These are phyloP conservation scores for Lentithecium fluviatile DNA, from an alignment of 495 filamentous ascomycete genomes.

Conservation along the genomic window DNA sequence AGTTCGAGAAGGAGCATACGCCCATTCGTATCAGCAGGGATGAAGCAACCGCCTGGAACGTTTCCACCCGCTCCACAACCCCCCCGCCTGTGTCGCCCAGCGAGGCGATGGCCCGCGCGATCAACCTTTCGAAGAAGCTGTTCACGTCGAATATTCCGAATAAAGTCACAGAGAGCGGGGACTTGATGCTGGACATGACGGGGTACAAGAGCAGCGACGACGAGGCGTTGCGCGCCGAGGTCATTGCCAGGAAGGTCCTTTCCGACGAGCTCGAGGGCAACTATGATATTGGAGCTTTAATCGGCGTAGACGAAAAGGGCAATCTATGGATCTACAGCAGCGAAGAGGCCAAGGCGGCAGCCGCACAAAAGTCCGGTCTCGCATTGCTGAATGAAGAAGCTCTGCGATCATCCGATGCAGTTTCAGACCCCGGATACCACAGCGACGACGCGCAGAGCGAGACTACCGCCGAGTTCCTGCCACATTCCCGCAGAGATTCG, in stretches of 20 bases:
- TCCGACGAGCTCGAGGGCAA: slow-evolving; percentile 90
- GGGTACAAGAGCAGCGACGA: slow-evolving; percentile 92
- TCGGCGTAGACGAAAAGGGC: slow-evolving; percentile 90
- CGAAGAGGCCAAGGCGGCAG: slow-evolving; percentile 86
- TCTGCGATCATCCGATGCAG: slow-evolving; percentile 64
- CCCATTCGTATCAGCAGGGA: slow-evolving; percentile 27
- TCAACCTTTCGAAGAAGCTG: slow-evolving; percentile 82
- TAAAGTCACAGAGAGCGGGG: slow-evolving; percentile 87
- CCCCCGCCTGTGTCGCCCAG: slow-evolving; percentile 71
- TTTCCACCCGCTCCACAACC: slow-evolving; percentile 61
- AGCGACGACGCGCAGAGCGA: slow-evolving; percentile 67
- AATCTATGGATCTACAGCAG: slow-evolving; percentile 99
- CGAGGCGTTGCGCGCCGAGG: slow-evolving; percentile 84
- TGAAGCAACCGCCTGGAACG: slow-evolving; percentile 31
- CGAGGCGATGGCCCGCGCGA: slow-evolving; percentile 80
- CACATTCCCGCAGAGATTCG: slow-evolving; percentile 44
- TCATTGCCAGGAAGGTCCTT: slow-evolving; percentile 92
- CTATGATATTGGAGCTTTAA: slow-evolving; percentile 93
- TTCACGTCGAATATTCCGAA: slow-evolving; percentile 87
- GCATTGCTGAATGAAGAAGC: slow-evolving; percentile 55
- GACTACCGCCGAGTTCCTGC: slow-evolving; percentile 34
- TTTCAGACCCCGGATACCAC: slow-evolving; percentile 91
- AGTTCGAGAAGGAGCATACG: slow-evolving; percentile 17
- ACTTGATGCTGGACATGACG: slow-evolving; percentile 97
- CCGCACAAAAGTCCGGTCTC: slow-evolving; percentile 54